These are phyloP conservation scores for Fusarium mangiferae DNA, from an alignment of 2,329 filamentous ascomycete genomes.

Conservation along the genomic window DNA sequence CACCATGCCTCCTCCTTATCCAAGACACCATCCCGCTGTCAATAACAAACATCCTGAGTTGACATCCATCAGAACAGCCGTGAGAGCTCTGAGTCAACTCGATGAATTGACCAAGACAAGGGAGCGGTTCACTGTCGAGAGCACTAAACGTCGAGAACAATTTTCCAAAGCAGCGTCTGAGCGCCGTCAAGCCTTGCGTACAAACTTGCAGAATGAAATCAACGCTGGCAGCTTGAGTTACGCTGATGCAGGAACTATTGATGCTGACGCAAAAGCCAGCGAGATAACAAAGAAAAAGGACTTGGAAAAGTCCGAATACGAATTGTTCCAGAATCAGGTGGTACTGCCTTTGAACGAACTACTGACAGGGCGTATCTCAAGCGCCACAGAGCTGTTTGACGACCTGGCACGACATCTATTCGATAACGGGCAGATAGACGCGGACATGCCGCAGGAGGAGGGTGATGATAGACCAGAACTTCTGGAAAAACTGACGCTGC, in stretches of 20 bases:
- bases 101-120: conserved; percentile 77
- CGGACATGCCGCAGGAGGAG: conserved; percentile 91
- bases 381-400: conserved; percentile 81
- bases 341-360: conserved; percentile 86
- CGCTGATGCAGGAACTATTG: conserved; percentile 82
- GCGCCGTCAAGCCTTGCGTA: conserved; percentile 72
- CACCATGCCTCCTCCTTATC: conserved; percentile 92
- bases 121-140: conserved; percentile 66
- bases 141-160: conserved; percentile 67
- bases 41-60: conserved; percentile 96
- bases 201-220: conserved; percentile 83
- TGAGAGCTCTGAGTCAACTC: conserved; percentile 79
- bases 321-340: conserved; percentile 83
- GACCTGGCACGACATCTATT: conserved; percentile 78
- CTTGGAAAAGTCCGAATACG: conserved; percentile 82
- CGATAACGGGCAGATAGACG: conserved; percentile 69
- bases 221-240: conserved; percentile 82
- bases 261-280: conserved; percentile 76
- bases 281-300: conserved; percentile 78
- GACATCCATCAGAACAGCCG: conserved; percentile 77
- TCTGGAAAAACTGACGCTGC: conserved; percentile 89
- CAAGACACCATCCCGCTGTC: conserved; percentile 92
- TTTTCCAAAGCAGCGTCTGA: conserved; percentile 60
- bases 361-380: conserved; percentile 77
- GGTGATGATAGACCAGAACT: conserved; percentile 95